Conservation (phyloP, 208 protist genomes). For the Trypanosoma avium region DNA sequence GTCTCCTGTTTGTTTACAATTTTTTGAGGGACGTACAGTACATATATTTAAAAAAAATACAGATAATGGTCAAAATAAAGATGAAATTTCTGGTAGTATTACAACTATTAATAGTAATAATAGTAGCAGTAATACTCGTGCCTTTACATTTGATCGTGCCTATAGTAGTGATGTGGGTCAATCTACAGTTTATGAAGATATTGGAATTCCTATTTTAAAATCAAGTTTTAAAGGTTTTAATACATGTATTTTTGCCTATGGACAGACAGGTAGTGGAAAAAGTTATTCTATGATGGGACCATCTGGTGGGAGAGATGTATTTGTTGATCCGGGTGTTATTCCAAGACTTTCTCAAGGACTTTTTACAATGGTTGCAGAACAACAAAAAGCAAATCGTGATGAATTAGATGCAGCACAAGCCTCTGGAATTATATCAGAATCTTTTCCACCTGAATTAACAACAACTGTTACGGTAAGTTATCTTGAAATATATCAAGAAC, state of each 20-base stretch:
- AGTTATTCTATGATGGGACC: conserved; percentile 91
- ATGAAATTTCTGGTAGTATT: conserved; percentile 12
- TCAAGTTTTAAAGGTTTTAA: conserved; percentile 87
- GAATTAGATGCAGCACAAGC: conserved; percentile 13
- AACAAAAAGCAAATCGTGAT: conserved; percentile 10
- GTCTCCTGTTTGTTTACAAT: conserved; percentile 27
- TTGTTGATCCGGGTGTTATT: conserved; percentile 78
- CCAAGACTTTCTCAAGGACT: conserved; percentile 72
- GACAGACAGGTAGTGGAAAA: conserved; percentile 90
- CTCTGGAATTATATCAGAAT: neutral
- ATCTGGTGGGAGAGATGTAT: conserved; percentile 50
- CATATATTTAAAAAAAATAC: conserved; percentile 37
- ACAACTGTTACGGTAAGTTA: conserved; percentile 83
- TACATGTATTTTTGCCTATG: conserved; percentile 93
- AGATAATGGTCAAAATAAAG: neutral
- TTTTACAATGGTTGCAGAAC: conserved; percentile 52
- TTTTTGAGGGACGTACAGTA: conserved; percentile 51
- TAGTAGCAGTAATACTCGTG: too few species aligned
- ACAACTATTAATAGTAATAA: too few species aligned
- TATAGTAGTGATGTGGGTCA: conserved; percentile 62
- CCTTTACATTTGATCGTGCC: conserved; percentile 82
- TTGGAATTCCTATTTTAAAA: conserved; percentile 84
- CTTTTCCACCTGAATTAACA: conserved; percentile 48
- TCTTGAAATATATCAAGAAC: conserved; percentile 91
- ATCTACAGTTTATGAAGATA: conserved; percentile 82